Conservation (phyloP, 805 yeast species). For the Barnettozyma californica region DNA sequence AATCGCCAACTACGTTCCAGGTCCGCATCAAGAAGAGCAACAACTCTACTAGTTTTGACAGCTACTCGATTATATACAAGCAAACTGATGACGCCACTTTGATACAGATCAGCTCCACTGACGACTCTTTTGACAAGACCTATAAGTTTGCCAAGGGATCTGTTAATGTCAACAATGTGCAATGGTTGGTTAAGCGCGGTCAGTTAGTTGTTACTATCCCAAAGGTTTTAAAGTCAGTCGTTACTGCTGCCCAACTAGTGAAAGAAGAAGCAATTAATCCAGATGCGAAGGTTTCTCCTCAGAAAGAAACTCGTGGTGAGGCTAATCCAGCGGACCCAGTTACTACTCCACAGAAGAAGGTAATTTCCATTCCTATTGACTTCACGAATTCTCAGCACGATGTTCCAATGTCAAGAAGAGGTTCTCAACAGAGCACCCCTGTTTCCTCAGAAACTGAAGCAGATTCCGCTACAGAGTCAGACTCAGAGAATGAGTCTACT, state of each 20-base stretch:
- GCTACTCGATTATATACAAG: conserved; percentile 16
- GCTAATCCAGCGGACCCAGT: background rate
- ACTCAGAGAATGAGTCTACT: conserved; percentile 3
- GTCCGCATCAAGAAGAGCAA: conserved; percentile 16
- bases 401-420: conserved; percentile 6
- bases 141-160: conserved; percentile 12
- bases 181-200: conserved; percentile 13
- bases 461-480: conserved; percentile 3
- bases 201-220: conserved; percentile 16
- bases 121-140: conserved; percentile 15
- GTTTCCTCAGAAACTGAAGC: conserved; percentile 3
- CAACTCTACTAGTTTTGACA: conserved; percentile 11
- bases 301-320: background rate
- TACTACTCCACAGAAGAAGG: background rate
- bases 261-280: background rate
- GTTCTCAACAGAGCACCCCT: conserved; percentile 2
- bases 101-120: conserved; percentile 12
- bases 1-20: conserved; percentile 6
- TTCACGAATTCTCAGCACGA: conserved; percentile 1
- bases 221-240: conserved; percentile 4
- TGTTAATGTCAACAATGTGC: conserved; percentile 12
- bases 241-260: background rate
- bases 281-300: background rate
- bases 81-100: conserved; percentile 5
- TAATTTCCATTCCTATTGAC: background rate